Conservation (phyloP, 768 basidiomycete species). For the Panaeolus cyanescens region DNA sequence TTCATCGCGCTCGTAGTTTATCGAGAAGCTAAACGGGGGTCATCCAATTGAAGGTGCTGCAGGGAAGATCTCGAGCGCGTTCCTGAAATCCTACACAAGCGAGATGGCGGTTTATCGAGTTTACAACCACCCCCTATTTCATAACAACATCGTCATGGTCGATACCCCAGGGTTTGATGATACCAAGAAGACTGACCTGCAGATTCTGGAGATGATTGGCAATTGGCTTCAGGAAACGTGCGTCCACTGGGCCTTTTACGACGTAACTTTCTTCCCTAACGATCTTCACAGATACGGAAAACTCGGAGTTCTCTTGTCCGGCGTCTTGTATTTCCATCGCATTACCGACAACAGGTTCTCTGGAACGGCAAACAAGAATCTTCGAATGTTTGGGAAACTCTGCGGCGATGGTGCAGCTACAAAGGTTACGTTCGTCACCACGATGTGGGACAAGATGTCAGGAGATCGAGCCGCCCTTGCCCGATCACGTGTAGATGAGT, state of each 20-base stretch:
- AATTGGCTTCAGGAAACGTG: background rate
- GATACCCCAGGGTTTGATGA: background rate
- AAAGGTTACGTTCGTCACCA: slow-evolving; percentile 6
- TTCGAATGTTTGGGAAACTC: slow-evolving; percentile 7
- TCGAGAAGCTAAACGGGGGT: background rate
- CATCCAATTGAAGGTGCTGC: background rate
- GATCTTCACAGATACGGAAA: background rate
- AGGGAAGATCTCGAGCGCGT: background rate
- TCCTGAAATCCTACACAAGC: background rate
- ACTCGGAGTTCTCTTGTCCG: background rate
- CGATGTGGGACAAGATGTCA: slow-evolving; percentile 7
- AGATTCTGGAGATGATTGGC: background rate
- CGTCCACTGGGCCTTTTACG: background rate
- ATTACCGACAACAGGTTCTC: slow-evolving; percentile 8
- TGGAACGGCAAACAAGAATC: background rate
- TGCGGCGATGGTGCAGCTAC: background rate
- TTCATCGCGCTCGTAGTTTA: background rate
- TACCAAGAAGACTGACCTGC: background rate
- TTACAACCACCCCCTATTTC: background rate
- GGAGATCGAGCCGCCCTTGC: background rate
- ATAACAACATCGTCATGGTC: background rate
- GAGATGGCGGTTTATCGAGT: background rate
- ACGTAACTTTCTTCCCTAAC: background rate
- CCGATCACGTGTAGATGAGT: background rate
- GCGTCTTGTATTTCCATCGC: background rate